Evolutionary conservation across 2,329 filamentous ascomycete species (phyloP).

Genomic region (Pseudocercospora macadamiae): DNA sequence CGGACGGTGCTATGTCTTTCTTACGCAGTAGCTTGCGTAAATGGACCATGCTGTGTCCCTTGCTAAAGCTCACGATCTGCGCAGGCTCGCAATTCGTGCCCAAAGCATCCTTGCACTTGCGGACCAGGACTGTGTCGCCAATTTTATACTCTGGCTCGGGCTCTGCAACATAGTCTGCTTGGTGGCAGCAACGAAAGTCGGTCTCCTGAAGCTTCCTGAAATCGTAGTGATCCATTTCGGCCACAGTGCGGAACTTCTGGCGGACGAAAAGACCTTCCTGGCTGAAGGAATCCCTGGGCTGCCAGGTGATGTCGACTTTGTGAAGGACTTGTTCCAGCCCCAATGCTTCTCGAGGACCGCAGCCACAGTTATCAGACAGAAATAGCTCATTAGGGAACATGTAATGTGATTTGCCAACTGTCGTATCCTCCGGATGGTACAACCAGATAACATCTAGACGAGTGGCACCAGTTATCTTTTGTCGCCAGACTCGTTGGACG

Average conservation of each 20-base stretch:
- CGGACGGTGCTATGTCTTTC: slow-evolving; percentile 8
- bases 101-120: slow-evolving; percentile 21
- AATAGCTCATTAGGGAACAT: slow-evolving; percentile 75
- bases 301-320: slow-evolving; percentile 61
- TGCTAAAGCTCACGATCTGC: slow-evolving; percentile 55
- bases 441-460: slow-evolving; percentile 72
- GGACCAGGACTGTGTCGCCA: slow-evolving; percentile 65
- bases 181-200: slow-evolving; percentile 52
- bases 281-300: slow-evolving; percentile 54
- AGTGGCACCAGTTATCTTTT: slow-evolving; percentile 39
- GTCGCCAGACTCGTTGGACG: slow-evolving; percentile 59
- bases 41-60: slow-evolving; percentile 35
- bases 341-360: slow-evolving; percentile 52
- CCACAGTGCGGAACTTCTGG: slow-evolving; percentile 64
- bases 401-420: slow-evolving; percentile 69
- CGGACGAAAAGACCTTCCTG: slow-evolving; percentile 66
- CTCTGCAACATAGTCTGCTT: slow-evolving; percentile 23
- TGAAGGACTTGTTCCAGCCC: slow-evolving; percentile 59
- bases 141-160: slow-evolving; percentile 40
- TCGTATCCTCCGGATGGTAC: slow-evolving; percentile 71
- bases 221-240: slow-evolving; percentile 51
- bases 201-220: slow-evolving; percentile 62
- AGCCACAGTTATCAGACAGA: slow-evolving; percentile 75
- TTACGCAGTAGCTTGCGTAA: slow-evolving; percentile 21
- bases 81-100: slow-evolving; percentile 57